These are phyloP conservation scores for Colletotrichum sp. DNA, from an alignment of 2,329 filamentous ascomycete species.

Conservation along the genomic window DNA sequence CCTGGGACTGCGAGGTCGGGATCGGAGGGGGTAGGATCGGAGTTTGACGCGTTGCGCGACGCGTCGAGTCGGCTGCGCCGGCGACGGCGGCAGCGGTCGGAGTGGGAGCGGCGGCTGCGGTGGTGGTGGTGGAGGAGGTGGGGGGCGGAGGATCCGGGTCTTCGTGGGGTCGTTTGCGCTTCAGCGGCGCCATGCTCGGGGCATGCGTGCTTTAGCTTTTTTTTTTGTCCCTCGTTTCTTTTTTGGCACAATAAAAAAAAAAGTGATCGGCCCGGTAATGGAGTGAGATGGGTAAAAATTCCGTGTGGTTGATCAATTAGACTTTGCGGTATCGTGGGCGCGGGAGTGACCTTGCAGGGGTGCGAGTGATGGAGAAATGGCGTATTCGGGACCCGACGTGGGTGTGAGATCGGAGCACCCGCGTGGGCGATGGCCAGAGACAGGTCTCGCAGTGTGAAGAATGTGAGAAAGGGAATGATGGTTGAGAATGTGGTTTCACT, in stretches of 20 bases:
- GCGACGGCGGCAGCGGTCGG: neutral
- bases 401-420: neutral
- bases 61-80: conserved; percentile 29
- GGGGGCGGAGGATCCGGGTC: conserved; percentile 24
- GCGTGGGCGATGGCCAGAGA: neutral
- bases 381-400: neutral
- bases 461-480: neutral
- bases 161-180: conserved; percentile 39
- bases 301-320: conserved; percentile 4
- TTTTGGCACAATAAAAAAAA: neutral
- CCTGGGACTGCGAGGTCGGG: conserved; percentile 24
- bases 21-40: conserved; percentile 38
- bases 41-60: conserved; percentile 45
- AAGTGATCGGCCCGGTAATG: neutral
- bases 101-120: conserved; percentile 15
- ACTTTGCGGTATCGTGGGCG: conserved; percentile 9
- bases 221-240: neutral
- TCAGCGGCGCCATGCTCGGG: conserved; percentile 32
- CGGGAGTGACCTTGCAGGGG: conserved; percentile 11
- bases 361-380: neutral
- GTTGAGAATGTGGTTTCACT: neutral
- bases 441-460: neutral
- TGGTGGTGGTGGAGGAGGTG: conserved; percentile 15
- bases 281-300: neutral
- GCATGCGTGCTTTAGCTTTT: neutral